Evolutionary conservation across 495 filamentous ascomycete species (phyloP).

Genomic region (Daldinia vernicosa): DNA sequence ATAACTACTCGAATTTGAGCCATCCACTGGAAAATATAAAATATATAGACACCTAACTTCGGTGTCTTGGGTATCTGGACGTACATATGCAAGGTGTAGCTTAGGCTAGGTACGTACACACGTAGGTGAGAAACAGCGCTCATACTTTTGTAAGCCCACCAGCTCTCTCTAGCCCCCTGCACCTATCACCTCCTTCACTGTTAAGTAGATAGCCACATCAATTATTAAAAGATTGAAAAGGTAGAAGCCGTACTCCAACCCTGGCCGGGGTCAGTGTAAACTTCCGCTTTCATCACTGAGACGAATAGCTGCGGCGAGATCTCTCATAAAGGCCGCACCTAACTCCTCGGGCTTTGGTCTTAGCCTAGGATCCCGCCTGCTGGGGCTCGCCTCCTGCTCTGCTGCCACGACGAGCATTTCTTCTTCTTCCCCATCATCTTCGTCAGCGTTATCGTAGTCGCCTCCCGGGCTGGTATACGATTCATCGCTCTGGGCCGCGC

Average conservation of each 20-base stretch:
- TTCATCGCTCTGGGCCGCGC: not conserved
- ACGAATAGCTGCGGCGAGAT: conserved; percentile 31
- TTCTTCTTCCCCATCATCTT: conserved; percentile 14
- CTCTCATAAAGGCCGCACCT: conserved; percentile 33
- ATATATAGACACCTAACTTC: not conserved
- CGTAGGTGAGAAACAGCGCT: not conserved
- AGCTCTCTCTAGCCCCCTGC: not conserved
- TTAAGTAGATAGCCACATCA: not conserved
- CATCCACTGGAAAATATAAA: not conserved
- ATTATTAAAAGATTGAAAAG: not conserved
- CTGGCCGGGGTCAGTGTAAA: not conserved
- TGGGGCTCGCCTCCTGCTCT: not conserved
- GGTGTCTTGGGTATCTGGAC: not conserved
- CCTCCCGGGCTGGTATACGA: not conserved
- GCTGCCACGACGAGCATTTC: conserved; percentile 31
- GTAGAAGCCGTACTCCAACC: not conserved
- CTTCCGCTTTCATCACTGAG: not conserved
- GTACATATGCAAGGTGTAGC: not conserved
- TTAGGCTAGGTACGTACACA: not conserved
- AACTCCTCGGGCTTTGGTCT: conserved; percentile 3
- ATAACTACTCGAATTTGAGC: not conserved
- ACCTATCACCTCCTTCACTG: not conserved
- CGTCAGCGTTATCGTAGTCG: conserved; percentile 1
- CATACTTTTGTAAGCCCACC: not conserved
- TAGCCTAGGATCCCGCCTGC: not conserved